Conservation (phyloP, 1,284 basidiomycete genomes). For the Chalciporus sp. region DNA sequence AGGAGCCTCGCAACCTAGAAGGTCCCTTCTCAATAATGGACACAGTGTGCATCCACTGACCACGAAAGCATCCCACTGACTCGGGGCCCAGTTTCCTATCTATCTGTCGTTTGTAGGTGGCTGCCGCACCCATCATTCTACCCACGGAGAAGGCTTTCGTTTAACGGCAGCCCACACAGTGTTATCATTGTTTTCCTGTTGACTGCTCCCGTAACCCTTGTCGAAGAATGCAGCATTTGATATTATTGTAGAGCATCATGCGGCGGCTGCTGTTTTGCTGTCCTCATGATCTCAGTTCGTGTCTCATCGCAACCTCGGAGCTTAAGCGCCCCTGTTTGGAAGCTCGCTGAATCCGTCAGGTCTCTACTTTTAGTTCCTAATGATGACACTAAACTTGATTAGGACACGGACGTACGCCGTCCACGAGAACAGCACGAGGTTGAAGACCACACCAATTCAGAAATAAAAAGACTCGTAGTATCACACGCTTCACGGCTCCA, state of each 20-base stretch:
- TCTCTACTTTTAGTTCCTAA: constrained; percentile 10
- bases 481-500: constrained; percentile 15
- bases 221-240: background rate
- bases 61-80: background rate
- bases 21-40: background rate
- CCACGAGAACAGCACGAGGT: constrained; percentile 24
- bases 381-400: constrained; percentile 15
- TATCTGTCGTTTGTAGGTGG: background rate
- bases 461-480: constrained; percentile 16
- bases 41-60: background rate
- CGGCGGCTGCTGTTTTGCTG: constrained; percentile 19
- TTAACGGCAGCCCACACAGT: background rate
- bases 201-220: background rate
- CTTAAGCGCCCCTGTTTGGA: constrained; percentile 36
- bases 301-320: constrained; percentile 26
- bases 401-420: constrained; percentile 11
- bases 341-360: constrained; percentile 10
- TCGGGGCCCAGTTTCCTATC: background rate
- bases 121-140: background rate
- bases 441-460: constrained; percentile 15
- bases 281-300: constrained; percentile 22
- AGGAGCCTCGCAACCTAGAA: constrained; percentile 16
- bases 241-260: background rate
- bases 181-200: background rate
- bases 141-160: background rate